Base-by-base conservation (phyloP, 1,284 basidiomycete genomes). In the Naganishia sp. region DNA sequence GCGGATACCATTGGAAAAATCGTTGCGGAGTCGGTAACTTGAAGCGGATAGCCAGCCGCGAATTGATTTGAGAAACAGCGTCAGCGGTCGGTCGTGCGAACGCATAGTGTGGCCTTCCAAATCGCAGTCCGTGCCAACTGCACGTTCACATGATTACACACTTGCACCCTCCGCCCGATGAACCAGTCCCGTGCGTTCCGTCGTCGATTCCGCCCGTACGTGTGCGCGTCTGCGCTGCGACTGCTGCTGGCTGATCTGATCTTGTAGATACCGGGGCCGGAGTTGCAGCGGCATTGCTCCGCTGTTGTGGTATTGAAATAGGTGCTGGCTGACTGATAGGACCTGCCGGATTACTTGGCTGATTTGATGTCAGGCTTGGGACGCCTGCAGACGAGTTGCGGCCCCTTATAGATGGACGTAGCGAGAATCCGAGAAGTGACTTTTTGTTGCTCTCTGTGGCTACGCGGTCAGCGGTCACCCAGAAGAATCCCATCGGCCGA, bases 371-470 rank as follows among this genome's bases (percentile, higher is more conserved):
- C 4, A 48, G 15, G 9, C 36, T 44, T 1, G 59, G 59, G 28
- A 61, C 48, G 25, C 50, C 50, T 3, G 48, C 36, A 43, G 59
- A 61, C 7, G 59, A 61, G 25, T 33, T 39, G 9, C 59, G 48
- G 16, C 59, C 59, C 13, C 59, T 48, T 23, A 61, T 61, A 6
- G 59, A 61, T 15, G 59, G 59, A 7, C 59, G 59, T 2, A 66
- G 57, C 25, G 65, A 66, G 44, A 66, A 66, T 36, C 50, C 50
- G 15, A 66, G 52, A 23, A 66, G 53, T 11, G 65, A 63, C 25
- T 63, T 61, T 46, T 63, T 66, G 18, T 36, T 36, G 23, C 21
- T 52, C 46, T 66, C 65, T 66, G 39, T 11, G 6, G 2, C 1
- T 10, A 36, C n/a, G 15, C 13, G 18, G 25, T 63, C 49, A 53